Percentiles rank a stretch among this genome's conserved stretches.
Conservation (phyloP, 805 yeast species). For the Metschnikowia chrysomelidarum region DNA sequence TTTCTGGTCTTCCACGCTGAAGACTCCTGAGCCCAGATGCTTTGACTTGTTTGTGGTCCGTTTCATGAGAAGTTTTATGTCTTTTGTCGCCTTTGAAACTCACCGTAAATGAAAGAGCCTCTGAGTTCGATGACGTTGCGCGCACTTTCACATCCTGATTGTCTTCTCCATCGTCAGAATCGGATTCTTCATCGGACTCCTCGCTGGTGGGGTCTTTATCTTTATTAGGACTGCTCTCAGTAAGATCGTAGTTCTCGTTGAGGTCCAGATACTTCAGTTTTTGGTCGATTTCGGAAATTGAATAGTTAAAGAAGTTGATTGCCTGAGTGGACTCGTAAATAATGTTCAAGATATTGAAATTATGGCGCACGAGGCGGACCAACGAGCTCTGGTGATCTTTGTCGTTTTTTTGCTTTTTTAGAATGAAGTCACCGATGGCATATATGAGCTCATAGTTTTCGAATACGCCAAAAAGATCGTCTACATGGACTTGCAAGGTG, state of each 20-base stretch:
- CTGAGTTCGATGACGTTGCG: constrained; percentile 15
- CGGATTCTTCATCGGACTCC: constrained; percentile 18
- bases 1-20: constrained; percentile 1
- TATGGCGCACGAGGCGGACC: constrained; percentile 25
- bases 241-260: constrained; percentile 35
- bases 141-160: constrained; percentile 11
- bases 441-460: constrained; percentile 42
- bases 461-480: constrained; percentile 36
- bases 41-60: constrained; percentile 5
- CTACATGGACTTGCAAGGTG: constrained; percentile 38
- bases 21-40: constrained; percentile 2
- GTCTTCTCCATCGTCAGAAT: constrained; percentile 15
- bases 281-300: constrained; percentile 33
- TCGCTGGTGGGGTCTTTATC: constrained; percentile 13
- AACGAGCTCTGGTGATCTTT: constrained; percentile 20
- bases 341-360: constrained; percentile 32
- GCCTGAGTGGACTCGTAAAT: constrained; percentile 49
- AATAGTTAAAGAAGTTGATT: constrained; percentile 46
- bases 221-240: constrained; percentile 6
- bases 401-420: constrained; percentile 16
- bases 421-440: constrained; percentile 39
- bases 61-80: constrained; percentile 12
- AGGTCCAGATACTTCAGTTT: constrained; percentile 47
- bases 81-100: constrained; percentile 18
- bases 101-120: constrained; percentile 27